These are phyloP conservation scores for Suillus decipiens DNA, from an alignment of 768 basidiomycete species.

Conservation along the genomic window DNA sequence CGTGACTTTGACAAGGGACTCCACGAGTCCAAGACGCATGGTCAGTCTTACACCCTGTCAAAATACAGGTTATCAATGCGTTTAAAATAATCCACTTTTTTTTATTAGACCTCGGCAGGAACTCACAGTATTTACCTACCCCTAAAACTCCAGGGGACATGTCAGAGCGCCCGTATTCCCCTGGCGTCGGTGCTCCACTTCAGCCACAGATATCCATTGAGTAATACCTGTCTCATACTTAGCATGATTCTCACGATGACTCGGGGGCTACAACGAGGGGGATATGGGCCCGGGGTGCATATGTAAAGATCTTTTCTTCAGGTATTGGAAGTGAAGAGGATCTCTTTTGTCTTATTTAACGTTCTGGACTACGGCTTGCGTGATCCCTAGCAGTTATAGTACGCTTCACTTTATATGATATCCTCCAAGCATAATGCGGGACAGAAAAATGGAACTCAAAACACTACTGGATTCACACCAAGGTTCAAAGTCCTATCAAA, in stretches of 20 bases:
- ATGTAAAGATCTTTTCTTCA: not conserved
- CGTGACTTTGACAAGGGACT: slow-evolving; percentile 83
- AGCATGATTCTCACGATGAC: slow-evolving; percentile 8
- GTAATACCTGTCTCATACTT: slow-evolving; percentile 32
- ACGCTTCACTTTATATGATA: slow-evolving; percentile 7
- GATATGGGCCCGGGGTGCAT: not conserved
- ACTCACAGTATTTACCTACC: slow-evolving; percentile 44
- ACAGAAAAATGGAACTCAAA: not conserved
- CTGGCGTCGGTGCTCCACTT: slow-evolving; percentile 54
- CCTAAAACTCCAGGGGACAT: slow-evolving; percentile 44
- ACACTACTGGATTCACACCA: not conserved
- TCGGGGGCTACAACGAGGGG: slow-evolving; percentile 12
- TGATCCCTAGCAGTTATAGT: slow-evolving; percentile 21
- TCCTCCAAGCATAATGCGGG: not conserved
- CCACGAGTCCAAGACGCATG: slow-evolving; percentile 66
- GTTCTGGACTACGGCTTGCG: slow-evolving; percentile 16
- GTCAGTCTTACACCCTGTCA: slow-evolving; percentile 53
- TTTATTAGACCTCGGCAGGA: slow-evolving; percentile 48
- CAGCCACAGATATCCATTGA: slow-evolving; percentile 78
- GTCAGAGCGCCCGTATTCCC: slow-evolving; percentile 48
- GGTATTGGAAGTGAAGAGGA: not conserved
- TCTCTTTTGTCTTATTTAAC: slow-evolving; percentile 18
- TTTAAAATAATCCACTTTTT: slow-evolving; percentile 37
- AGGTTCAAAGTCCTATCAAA: not conserved
- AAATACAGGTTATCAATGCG: slow-evolving; percentile 21